These are phyloP conservation scores for Xylaria sp. DNA, from an alignment of 2,329 filamentous ascomycete genomes.

Conservation along the genomic window DNA sequence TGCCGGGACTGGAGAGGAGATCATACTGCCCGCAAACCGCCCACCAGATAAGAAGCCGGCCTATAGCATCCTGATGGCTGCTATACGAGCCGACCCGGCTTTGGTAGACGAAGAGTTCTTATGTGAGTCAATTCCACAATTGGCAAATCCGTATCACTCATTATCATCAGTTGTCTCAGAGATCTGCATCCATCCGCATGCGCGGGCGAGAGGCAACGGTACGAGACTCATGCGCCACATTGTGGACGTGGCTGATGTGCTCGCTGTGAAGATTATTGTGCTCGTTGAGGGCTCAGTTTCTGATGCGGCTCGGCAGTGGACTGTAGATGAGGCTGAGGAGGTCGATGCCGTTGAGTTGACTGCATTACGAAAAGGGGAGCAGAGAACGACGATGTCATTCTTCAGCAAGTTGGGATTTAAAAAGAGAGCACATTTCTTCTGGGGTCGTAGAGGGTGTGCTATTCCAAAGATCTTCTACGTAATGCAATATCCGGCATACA, in stretches of 20 bases:
- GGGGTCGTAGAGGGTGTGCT: slow-evolving; percentile 31
- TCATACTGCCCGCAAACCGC: slow-evolving; percentile 32
- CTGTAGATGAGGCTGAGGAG: slow-evolving; percentile 28
- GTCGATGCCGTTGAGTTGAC: slow-evolving; percentile 26
- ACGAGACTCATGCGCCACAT: slow-evolving; percentile 36
- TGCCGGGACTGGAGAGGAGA: slow-evolving; percentile 27
- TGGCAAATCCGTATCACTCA: slow-evolving; percentile 13
- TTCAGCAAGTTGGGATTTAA: slow-evolving; percentile 34
- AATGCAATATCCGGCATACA: slow-evolving; percentile 34
- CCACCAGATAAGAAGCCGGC: slow-evolving; percentile 33
- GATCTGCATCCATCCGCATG: slow-evolving; percentile 34
- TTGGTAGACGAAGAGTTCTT: slow-evolving; percentile 37
- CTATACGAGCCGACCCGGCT: slow-evolving; percentile 31
- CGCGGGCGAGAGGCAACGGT: slow-evolving; percentile 31
- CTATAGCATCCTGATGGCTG: slow-evolving; percentile 33
- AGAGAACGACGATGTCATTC: slow-evolving; percentile 28
- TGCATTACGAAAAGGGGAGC: slow-evolving; percentile 17
- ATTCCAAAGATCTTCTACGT: slow-evolving; percentile 38
- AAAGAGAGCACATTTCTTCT: slow-evolving; percentile 37
- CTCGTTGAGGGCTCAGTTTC: slow-evolving; percentile 34
- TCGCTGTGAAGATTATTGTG: slow-evolving; percentile 34
- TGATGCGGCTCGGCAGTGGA: slow-evolving; percentile 34
- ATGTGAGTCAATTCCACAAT: slow-evolving; percentile 27
- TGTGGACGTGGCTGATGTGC: slow-evolving; percentile 28
- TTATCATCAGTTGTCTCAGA: slow-evolving; percentile 33